Evolutionary conservation across 305 asterid species (phyloP).

Genomic region (Fraxinus baroniana): DNA sequence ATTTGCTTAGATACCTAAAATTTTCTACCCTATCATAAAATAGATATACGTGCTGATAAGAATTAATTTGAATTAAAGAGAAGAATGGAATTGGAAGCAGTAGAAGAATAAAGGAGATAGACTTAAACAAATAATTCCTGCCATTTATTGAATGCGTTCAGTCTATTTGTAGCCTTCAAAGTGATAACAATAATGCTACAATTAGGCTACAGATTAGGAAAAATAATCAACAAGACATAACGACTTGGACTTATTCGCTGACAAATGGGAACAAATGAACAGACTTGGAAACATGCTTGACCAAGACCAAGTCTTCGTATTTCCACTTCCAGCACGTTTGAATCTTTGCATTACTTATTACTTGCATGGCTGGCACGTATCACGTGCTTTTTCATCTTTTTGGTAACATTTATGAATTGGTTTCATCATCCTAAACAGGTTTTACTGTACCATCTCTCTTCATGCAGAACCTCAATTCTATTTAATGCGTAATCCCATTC

Average conservation of each 20-base stretch:
- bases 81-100: background rate
- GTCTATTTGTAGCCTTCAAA: background rate
- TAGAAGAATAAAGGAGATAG: background rate
- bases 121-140: background rate
- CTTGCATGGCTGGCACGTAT: background rate
- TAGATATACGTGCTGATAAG: background rate
- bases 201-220: background rate
- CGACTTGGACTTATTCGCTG: background rate
- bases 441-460: constrained; percentile 5
- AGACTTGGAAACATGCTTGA: background rate
- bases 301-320: background rate
- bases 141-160: background rate
- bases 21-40: background rate
- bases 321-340: background rate
- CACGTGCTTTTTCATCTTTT: background rate
- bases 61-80: background rate
- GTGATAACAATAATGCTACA: background rate
- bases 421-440: background rate
- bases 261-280: background rate
- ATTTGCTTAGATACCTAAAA: background rate
- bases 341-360: background rate
- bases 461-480: constrained; percentile 14
- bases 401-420: background rate
- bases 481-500: background rate
- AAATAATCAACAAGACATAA: background rate